Base-by-base conservation (phyloP, 495 filamentous ascomycete species). In the Acidomyces sp. region DNA sequence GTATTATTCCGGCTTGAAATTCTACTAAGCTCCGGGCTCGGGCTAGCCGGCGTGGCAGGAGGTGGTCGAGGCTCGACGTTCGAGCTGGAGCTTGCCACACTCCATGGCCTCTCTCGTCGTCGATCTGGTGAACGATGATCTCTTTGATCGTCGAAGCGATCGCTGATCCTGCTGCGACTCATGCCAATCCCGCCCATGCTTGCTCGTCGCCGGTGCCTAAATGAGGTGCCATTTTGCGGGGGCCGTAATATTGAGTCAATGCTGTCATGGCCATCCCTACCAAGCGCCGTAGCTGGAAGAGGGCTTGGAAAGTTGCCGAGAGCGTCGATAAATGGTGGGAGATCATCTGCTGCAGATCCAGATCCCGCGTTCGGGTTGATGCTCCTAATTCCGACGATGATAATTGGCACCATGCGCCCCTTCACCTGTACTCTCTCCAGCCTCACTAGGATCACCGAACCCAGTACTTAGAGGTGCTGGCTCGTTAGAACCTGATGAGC, bases 351-450 rank as follows among this genome's bases (percentile, higher is more conserved):
- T 4, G 42, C 33, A 15, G 42, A 45, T 19, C 58, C 55, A 38
- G 61, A 68, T 28, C 67, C 62, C 2, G 48, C n/a, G 15, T 26
- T 34, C 12, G 75, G 66, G 13, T 71, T 71, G 26, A 82, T 77
- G 9, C 77, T 80, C 22, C 78, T 66, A 28, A 85, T 80, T 7
- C 80, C 80, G 31, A 85, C 79, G 28, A 84, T 71, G 22, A 81
- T 77, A 37, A 81, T 64, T 6, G 77, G 77, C 12, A 81, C 73
- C 45, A 72, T 76, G 12, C 77, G 66, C 10, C 69, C 75, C n/a
- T 40, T 79, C 76, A 16, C 46, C 37, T 32, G 72, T 70, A 16
- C 60, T 59, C 39, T 57, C 40, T 35, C 64, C 58, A 25, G 66
- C 64, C 29, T 70, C 63, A 32, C 61, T 41, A 15, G 30, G 27